phyloP scores from a whole-genome alignment of 83 land plant genomes.

The Picea abies region DNA sequence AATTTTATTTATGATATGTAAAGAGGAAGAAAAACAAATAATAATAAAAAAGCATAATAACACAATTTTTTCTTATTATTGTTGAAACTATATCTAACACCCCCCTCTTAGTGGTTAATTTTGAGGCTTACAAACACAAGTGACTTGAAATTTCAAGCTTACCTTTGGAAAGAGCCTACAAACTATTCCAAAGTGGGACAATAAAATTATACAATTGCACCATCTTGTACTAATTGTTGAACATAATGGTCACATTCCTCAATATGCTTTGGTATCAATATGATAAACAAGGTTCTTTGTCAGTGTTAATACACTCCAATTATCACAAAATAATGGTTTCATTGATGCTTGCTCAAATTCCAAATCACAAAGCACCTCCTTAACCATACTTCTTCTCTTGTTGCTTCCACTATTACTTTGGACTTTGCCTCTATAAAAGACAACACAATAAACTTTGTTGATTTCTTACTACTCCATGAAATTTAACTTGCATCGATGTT shows the following conservation, averaged over 20 bases:
- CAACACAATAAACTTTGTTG: background rate
- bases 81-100: no score
- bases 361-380: background rate
- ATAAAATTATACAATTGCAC: no score
- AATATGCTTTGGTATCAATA: background rate
- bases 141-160: no score
- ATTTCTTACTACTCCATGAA: background rate
- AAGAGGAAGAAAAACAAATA: no score
- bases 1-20: no score
- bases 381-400: background rate
- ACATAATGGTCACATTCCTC: background rate
- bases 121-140: no score
- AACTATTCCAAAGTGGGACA: no score
- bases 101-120: no score
- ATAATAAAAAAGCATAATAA: no score
- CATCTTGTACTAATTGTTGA: background rate
- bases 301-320: background rate
- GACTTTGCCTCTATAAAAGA: background rate
- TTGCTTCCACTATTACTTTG: background rate
- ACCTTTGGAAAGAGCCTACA: no score
- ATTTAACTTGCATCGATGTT: no score
- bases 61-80: no score
- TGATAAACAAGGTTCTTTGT: background rate
- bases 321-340: background rate
- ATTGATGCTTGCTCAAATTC: background rate